Conservation (phyloP, 73 alveolate genomes). For the Paramecium primaurelia region DNA sequence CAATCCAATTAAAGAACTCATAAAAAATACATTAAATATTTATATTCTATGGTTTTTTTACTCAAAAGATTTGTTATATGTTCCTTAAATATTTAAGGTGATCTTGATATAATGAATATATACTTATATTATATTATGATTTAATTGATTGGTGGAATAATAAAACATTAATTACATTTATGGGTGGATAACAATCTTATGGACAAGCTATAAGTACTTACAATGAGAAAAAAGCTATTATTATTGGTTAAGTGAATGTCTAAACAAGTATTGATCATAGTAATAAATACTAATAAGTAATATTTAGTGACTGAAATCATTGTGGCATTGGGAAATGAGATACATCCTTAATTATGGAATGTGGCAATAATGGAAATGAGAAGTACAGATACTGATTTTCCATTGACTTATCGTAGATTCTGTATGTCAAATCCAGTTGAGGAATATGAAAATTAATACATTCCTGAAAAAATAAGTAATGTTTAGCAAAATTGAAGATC, state of each 20-base stretch:
- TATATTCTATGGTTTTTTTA: too few species aligned
- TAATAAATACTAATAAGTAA: not conserved
- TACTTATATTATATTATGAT: not conserved
- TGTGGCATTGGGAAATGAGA: not conserved
- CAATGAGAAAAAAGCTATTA: not conserved
- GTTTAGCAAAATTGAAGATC: not conserved
- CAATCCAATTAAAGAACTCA: not conserved
- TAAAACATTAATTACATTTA: not conserved
- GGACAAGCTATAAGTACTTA: not conserved
- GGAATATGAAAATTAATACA: not conserved
- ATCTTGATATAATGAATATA: not conserved
- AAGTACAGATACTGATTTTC: not conserved
- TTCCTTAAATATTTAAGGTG: too few species aligned
- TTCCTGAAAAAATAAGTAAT: not conserved
- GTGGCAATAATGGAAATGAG: not conserved
- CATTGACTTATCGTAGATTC: not conserved
- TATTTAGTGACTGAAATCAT: not conserved
- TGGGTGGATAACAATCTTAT: not conserved
- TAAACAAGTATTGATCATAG: not conserved
- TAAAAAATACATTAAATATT: too few species aligned
- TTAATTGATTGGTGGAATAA: not conserved
- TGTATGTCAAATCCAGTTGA: not conserved
- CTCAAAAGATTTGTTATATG: too few species aligned
- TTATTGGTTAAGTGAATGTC: not conserved
- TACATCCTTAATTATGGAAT: slow-evolving; percentile 1